Conservation (phyloP, 371 early-diverging fungal genomes). For the Blastocladiella emersonii region DNA sequence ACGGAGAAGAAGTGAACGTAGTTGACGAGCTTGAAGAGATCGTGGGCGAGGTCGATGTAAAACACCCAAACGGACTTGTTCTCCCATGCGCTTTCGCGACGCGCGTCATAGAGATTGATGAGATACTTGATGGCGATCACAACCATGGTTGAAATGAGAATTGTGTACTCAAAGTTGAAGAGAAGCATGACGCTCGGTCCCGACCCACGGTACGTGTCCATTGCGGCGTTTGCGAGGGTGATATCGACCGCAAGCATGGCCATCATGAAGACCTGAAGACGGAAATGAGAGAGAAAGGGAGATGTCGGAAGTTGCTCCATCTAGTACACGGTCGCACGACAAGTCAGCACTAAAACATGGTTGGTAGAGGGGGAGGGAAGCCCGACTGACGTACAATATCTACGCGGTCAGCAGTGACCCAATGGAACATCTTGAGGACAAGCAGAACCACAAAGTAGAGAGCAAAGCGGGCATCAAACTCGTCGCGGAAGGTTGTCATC, state of each 20-base stretch:
- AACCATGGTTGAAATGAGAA: conserved; percentile 55
- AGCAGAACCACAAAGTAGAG: conserved; percentile 65
- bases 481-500: conserved; percentile 89
- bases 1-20: conserved; percentile 75
- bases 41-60: conserved; percentile 67
- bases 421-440: conserved; percentile 87
- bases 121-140: conserved; percentile 66
- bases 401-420: conserved; percentile 83
- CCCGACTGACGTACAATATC: conserved; percentile 56
- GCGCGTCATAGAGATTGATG: conserved; percentile 67
- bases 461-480: conserved; percentile 75
- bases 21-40: conserved; percentile 73
- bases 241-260: conserved; percentile 52
- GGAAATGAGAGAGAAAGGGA: conserved; percentile 44
- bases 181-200: conserved; percentile 84
- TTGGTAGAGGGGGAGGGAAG: neutral
- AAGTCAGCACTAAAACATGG: conserved; percentile 4
- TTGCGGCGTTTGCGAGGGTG: conserved; percentile 49
- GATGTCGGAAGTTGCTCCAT: conserved; percentile 71
- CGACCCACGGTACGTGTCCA: conserved; percentile 35
- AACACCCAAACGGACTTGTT: conserved; percentile 81
- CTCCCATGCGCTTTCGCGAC: conserved; percentile 80
- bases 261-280: conserved; percentile 47
- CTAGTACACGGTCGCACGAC: conserved; percentile 25
- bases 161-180: conserved; percentile 92